These are phyloP conservation scores for Myxozyma nipponensis DNA, from an alignment of 805 yeast genomes.

Conservation along the genomic window DNA sequence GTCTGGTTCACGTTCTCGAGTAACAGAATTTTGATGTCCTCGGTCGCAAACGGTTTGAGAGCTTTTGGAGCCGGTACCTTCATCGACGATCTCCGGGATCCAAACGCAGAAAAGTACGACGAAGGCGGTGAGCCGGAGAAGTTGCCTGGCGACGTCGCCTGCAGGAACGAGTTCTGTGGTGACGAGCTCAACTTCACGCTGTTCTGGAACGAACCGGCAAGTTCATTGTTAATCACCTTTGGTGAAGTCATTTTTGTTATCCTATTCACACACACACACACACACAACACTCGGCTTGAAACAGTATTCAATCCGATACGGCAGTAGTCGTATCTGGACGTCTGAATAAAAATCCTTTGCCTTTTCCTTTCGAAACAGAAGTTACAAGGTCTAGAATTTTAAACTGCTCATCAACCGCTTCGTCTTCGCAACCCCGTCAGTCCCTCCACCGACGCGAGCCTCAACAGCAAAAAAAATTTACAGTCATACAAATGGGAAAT, in stretches of 20 bases:
- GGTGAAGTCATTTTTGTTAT: conserved; percentile 23
- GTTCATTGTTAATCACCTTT: conserved; percentile 17
- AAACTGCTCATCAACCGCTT: no score
- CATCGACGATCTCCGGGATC: conserved; percentile 22
- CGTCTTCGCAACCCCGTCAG: no score
- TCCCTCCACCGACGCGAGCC: no score
- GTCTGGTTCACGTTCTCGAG: conserved; percentile 92
- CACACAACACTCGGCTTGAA: no score
- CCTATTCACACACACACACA: no score
- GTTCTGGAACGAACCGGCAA: conserved; percentile 20
- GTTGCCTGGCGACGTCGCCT: conserved; percentile 17
- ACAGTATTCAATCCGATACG: no score
- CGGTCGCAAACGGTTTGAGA: conserved; percentile 91
- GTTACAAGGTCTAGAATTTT: no score
- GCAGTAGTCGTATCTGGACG: no score
- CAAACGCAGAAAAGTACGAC: conserved; percentile 20
- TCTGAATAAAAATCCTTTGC: no score
- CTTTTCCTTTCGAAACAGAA: no score
- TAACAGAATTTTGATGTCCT: conserved; percentile 85
- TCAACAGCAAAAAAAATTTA: no score
- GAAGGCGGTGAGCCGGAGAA: conserved; percentile 27
- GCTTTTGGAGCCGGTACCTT: conserved; percentile 44
- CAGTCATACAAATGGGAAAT: no score
- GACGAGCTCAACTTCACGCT: conserved; percentile 25
- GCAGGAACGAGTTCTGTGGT: conserved; percentile 22